Percentiles rank a stretch among this genome's conserved stretches.
These are phyloP conservation scores for Rasamsonia emersonii DNA, from an alignment of 2,329 filamentous ascomycete genomes.

Conservation along the genomic window DNA sequence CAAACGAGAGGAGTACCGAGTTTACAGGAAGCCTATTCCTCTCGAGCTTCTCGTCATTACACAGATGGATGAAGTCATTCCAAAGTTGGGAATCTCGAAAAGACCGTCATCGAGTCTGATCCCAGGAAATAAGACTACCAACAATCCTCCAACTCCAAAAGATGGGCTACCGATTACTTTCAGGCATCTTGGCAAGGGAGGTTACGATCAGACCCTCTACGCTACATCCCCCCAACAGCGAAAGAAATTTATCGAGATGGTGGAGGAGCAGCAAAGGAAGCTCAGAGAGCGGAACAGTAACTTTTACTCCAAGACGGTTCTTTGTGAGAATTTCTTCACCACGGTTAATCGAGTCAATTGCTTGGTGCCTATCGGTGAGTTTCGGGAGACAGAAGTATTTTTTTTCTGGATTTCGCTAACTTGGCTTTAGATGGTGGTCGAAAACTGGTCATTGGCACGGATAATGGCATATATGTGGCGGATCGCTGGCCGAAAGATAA, in stretches of 20 bases:
- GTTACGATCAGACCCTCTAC: conserved; percentile 85
- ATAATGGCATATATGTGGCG: conserved; percentile 84
- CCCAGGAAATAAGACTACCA: conserved; percentile 47
- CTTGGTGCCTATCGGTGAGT: conserved; percentile 77
- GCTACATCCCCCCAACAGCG: conserved; percentile 76
- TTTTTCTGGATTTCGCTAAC: conserved; percentile 9
- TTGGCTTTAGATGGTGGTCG: conserved; percentile 69
- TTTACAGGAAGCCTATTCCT: conserved; percentile 91
- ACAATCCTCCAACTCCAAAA: conserved; percentile 44
- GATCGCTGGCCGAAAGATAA: conserved; percentile 83
- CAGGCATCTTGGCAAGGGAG: conserved; percentile 87
- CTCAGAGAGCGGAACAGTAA: conserved; percentile 64
- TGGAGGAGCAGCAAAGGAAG: conserved; percentile 81
- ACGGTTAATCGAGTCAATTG: conserved; percentile 86
- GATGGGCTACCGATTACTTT: conserved; percentile 95
- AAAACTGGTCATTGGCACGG: conserved; percentile 89
- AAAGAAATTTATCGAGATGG: conserved; percentile 95
- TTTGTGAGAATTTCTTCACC: conserved; percentile 86
- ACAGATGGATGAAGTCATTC: conserved; percentile 95
- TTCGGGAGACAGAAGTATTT: neutral
- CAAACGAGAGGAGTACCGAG: conserved; percentile 89
- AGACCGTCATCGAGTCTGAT: conserved; percentile 81
- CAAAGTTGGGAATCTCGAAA: conserved; percentile 69
- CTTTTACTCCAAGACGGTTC: conserved; percentile 58
- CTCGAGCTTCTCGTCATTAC: conserved; percentile 86